Percentiles rank a stretch among this genome's conserved stretches.
Evolutionary conservation across 2,329 filamentous ascomycete genomes (phyloP).

Genomic region (Orbilia ellipsospora): DNA sequence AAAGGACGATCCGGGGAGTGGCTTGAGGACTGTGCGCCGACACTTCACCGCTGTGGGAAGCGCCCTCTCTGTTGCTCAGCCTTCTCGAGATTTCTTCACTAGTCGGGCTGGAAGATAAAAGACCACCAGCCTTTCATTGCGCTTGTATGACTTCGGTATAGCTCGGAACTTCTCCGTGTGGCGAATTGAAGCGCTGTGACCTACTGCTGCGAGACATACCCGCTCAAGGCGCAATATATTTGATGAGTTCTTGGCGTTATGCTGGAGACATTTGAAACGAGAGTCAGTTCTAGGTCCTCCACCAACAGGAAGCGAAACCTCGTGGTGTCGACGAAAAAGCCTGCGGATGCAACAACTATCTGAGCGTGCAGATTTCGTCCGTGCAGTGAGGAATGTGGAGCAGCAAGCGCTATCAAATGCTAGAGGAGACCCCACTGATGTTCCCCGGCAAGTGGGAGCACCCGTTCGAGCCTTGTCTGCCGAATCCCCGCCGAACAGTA

Average conservation of each 20-base stretch:
- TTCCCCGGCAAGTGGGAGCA: conserved; percentile 49
- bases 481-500: conserved; percentile 49
- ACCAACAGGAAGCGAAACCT: conserved; percentile 33
- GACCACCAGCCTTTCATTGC: not conserved
- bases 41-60: too few relatives aligned
- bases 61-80: conserved; percentile 19
- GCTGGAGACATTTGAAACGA: conserved; percentile 31
- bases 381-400: conserved; percentile 43
- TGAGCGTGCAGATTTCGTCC: conserved; percentile 30
- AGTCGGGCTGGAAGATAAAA: not conserved
- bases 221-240: conserved; percentile 39
- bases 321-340: conserved; percentile 4
- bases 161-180: conserved; percentile 13
- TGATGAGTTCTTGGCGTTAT: conserved; percentile 5
- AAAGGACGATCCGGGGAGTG: not conserved
- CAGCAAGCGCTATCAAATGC: conserved; percentile 22
- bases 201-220: conserved; percentile 46
- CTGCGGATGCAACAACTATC: conserved; percentile 16
- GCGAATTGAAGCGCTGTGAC: conserved; percentile 39
- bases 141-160: conserved; percentile 25
- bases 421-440: conserved; percentile 13
- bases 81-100: conserved; percentile 8
- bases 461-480: conserved; percentile 50
- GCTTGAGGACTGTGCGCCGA: conserved; percentile 18
- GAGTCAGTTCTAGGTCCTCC: conserved; percentile 9